Base-by-base conservation (phyloP, 768 basidiomycete species). In the Rhizopogon vulgaris region DNA sequence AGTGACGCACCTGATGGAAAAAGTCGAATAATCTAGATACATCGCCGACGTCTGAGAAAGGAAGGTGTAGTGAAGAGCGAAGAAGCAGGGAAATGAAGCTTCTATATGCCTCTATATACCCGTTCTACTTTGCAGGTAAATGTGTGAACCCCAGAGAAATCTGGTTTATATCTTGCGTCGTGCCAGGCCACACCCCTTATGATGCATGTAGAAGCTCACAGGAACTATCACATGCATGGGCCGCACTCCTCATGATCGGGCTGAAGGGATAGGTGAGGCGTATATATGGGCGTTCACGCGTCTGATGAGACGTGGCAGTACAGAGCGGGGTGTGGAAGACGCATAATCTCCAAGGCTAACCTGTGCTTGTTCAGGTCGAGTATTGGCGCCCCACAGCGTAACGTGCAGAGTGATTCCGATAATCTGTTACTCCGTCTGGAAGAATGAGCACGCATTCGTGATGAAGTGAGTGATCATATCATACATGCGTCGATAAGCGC, bases 41-140 rank as follows among this genome's bases (percentile, higher is more conserved):
- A 46, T 46, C 32, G 18, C 12, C 43, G 9, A 6, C 30, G 22
- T 32, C 45, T 46, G 45, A 22, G 45, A 46, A 46, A 46, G 30
- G 45, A 46, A 46, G 18, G 45, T 22, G 30, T 34, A 34, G 43
- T 45, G 43, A 45, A 43, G 42, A 43, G 42, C 28, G 17, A 46
- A 34, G 45, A 46, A 46, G 45, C 45, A 5, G 45, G 45, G 45
- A 46, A 46, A 46, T 46, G 45, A 46, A 46, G 32, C 45, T 46
- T 46, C 37, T 38, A 38, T n/a, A n/a, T 17, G 37, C n/a, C 11
- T 38, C 45, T 46, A 46, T 46, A 46, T 46, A 22, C 43, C 32
- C 30, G 18, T 46, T 45, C 30, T 32, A 10, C 30, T 38, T n/a
- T 17, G 15, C 37, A n/a, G n/a, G n/a, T 2, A 34, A 14, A 18